These are phyloP conservation scores for Entoloma clypeatum DNA, from an alignment of 1,284 basidiomycete genomes.

Conservation along the genomic window DNA sequence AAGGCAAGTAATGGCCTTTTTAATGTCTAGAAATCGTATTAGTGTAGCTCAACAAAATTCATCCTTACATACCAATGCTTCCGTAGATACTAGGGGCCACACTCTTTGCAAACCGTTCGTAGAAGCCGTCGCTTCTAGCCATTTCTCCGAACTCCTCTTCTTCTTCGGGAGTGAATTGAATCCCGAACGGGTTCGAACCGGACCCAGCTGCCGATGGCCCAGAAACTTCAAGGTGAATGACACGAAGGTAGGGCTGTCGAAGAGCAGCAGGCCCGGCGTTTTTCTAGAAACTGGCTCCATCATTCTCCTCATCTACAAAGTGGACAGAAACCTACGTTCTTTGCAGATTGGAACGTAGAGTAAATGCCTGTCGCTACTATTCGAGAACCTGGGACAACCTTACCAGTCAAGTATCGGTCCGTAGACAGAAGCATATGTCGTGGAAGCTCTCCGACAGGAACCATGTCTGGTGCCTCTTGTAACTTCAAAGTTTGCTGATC, in stretches of 20 bases:
- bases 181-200: conserved; percentile 72
- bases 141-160: conserved; percentile 95
- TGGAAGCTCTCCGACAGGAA: conserved; percentile 97
- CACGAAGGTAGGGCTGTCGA: conserved; percentile 91
- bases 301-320: not conserved
- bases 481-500: conserved; percentile 97
- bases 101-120: conserved; percentile 91
- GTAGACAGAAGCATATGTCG: conserved; percentile 92
- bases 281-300: conserved; percentile 48
- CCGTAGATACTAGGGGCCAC: conserved; percentile 98
- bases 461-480: conserved; percentile 99
- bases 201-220: conserved; percentile 70
- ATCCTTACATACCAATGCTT: conserved; percentile 64
- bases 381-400: conserved; percentile 91
- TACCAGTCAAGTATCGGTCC: conserved; percentile 86
- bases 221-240: conserved; percentile 88
- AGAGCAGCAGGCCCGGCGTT: conserved; percentile 75
- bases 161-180: conserved; percentile 91
- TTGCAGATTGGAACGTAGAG: conserved; percentile 88
- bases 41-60: conserved; percentile 3
- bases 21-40: conserved; percentile 70
- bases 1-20: conserved; percentile 94
- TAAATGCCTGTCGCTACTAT: conserved; percentile 97
- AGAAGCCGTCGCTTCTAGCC: conserved; percentile 86
- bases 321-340: conserved; percentile 55